phyloP scores from a whole-genome alignment of 2,329 filamentous ascomycete species.

The Fusarium pseudograminearum region DNA sequence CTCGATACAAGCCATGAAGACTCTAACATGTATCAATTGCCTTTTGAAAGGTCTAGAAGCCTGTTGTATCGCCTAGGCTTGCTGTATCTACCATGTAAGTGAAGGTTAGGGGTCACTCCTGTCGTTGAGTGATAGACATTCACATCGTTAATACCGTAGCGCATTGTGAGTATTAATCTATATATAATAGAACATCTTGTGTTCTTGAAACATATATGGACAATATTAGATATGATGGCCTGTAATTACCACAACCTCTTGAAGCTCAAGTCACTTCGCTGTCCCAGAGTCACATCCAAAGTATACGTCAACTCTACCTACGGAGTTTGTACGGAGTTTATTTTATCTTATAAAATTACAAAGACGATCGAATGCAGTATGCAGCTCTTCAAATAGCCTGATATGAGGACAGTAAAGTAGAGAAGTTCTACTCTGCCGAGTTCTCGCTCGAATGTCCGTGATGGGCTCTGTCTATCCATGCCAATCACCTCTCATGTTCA shows the following conservation, averaged over 20 bases:
- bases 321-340: not conserved
- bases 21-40: fast-evolving
- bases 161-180: not conserved
- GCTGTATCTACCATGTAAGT: not conserved
- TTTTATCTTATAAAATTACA: not conserved
- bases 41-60: not conserved
- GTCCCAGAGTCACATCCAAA: not conserved
- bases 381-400: not conserved
- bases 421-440: not conserved
- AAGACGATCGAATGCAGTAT: not conserved
- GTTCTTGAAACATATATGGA: not conserved
- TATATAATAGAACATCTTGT: not conserved
- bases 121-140: not conserved
- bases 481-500: not conserved
- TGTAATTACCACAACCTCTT: not conserved
- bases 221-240: not conserved
- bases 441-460: not conserved
- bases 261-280: not conserved
- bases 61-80: not conserved
- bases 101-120: not conserved
- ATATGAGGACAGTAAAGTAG: not conserved
- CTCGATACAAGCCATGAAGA: fast-evolving
- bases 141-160: not conserved
- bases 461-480: not conserved
- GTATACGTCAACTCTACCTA: not conserved